Base-by-base conservation (phyloP, 192 early-diverging fungal genomes). In the Backusella morwellensis region DNA sequence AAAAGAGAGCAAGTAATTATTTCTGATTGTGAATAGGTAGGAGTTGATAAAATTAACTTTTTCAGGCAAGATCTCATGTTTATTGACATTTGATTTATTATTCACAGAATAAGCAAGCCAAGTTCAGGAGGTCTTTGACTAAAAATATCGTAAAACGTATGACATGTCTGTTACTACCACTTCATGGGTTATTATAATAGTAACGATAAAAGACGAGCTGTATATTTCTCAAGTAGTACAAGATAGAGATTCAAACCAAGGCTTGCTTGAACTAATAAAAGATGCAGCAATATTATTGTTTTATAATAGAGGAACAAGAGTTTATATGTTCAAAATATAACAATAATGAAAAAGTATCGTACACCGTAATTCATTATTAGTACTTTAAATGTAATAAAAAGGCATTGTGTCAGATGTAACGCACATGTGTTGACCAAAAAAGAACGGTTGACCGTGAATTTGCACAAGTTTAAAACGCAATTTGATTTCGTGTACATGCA, bases 211-310 rank as follows among this genome's bases (percentile, higher is more conserved):
- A 44, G 42, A 44, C 42, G 19, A 17, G 21, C 47, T 50, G n/a
- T 50, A 17, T 19, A 50, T n/a, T n/a, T 3, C 29, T 63, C 19
- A 63, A 63, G 56, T 63, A n/a, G 56, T 63, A 63, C 56, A 63
- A 63, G 12, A 63, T 63, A 63, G n/a, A 63, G 56, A 63, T 63
- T 63, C 23, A 63, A 63, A 63, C 56, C 56, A 63, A 63, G 56
- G 0, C 47, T 63, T 29, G 56, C 4, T 63, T 23, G 9, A 21
- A n/a, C 47, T 50, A n/a, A 6, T 63, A 63, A 21, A 2, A 26
- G 19, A 54, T 54, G 50, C 50, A 54, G 17, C n/a, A 21, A 19
- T 54, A 54, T 52, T 52, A n/a, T 54, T 54, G n/a, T 40, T 54
- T 52, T n/a, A 54, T 54, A 54, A 54, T 21, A 21, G n/a, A 54